These are phyloP conservation scores for Aspergillus costaricaensis DNA, from an alignment of 2,329 filamentous ascomycete genomes.

Conservation along the genomic window DNA sequence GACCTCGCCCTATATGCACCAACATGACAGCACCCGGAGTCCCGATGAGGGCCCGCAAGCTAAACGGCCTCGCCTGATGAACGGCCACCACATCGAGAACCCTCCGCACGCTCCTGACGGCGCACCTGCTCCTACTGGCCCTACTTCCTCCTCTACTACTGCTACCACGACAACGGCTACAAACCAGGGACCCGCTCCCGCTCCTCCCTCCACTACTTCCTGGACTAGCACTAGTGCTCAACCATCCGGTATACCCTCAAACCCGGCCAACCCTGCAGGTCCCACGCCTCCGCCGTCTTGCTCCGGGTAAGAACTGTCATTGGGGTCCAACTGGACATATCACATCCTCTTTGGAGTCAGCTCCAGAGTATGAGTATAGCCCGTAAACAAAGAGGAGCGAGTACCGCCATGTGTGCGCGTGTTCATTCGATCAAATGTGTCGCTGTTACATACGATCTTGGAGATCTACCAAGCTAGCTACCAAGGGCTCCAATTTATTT, in stretches of 20 bases:
- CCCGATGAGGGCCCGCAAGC: slow-evolving; percentile 26
- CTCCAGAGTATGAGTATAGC: background rate
- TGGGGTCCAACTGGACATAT: background rate
- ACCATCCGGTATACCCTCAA: slow-evolving; percentile 24
- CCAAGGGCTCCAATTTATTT: no score
- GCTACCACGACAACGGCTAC: slow-evolving; percentile 10
- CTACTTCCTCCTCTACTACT: background rate
- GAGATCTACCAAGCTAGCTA: no score
- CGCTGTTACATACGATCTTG: background rate
- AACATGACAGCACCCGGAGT: slow-evolving; percentile 27
- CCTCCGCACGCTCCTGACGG: slow-evolving; percentile 9
- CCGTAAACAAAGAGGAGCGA: background rate
- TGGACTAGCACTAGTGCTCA: slow-evolving; percentile 27
- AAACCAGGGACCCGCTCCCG: slow-evolving; percentile 19
- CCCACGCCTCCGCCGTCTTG: slow-evolving; percentile 6
- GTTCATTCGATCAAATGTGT: background rate
- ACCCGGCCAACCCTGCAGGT: slow-evolving; percentile 8
- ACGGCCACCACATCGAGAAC: slow-evolving; percentile 22
- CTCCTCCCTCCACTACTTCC: slow-evolving; percentile 27
- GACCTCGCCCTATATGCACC: slow-evolving; percentile 31
- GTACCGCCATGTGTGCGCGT: no score
- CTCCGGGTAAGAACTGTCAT: background rate
- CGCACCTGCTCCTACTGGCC: background rate
- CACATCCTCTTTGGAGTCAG: background rate
- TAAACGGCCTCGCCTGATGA: slow-evolving; percentile 42